Evolutionary conservation across 352 stramenopile species (phyloP).

Genomic region (Globisporangium okanoganense): DNA sequence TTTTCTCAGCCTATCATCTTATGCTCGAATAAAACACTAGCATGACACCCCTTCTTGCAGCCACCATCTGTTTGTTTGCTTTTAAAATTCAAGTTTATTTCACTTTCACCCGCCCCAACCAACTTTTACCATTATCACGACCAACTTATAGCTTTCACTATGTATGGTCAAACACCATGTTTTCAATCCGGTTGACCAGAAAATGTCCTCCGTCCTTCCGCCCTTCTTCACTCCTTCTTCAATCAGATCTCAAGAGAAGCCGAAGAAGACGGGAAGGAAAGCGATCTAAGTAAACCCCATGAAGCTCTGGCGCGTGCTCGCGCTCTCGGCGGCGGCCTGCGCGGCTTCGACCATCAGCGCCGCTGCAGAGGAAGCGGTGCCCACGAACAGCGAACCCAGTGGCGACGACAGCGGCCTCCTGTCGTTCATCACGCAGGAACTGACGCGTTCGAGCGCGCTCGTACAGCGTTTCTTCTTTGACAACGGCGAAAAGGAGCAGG

Average conservation of each 20-base stretch:
- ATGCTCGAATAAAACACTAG: background rate
- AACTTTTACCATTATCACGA: background rate
- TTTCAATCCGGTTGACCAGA: no score
- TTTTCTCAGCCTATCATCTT: conserved; percentile 6
- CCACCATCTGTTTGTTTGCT: background rate
- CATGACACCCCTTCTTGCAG: background rate
- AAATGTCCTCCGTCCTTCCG: conserved; percentile 2
- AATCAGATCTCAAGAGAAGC: conserved; percentile 17
- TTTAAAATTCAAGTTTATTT: background rate
- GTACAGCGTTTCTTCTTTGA: conserved; percentile 17
- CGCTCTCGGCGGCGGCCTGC: conserved; percentile 23
- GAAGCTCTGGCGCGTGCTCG: conserved; percentile 73
- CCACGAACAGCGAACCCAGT: background rate
- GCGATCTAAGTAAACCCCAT: conserved; percentile 27
- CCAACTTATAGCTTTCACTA: conserved; percentile 2
- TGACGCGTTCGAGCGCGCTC: conserved; percentile 9
- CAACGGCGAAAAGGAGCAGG: background rate
- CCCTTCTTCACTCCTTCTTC: conserved; percentile 8
- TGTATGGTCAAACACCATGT: background rate
- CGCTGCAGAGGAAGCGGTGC: background rate
- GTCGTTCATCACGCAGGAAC: conserved; percentile 10
- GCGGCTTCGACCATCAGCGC: background rate
- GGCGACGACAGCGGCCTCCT: conserved; percentile 9
- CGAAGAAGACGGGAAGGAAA: conserved; percentile 30
- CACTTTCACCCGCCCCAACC: background rate